These are phyloP conservation scores for Aspergillus sp. DNA, from an alignment of 2,329 filamentous ascomycete species.

Conservation along the genomic window DNA sequence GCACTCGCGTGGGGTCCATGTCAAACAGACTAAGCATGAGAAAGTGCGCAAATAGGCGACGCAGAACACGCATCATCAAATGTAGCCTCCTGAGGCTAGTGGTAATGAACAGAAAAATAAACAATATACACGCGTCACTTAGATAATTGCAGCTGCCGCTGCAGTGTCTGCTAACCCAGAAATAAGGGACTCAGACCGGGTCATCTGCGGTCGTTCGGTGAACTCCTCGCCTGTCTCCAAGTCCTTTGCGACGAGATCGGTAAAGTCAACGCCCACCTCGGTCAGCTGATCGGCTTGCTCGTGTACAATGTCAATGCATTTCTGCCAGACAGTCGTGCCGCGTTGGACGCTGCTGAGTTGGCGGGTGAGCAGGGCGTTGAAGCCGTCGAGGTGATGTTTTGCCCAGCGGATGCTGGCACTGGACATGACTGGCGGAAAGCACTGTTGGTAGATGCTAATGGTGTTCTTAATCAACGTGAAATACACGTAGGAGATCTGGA, in stretches of 20 bases:
- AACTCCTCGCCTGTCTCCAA: slow-evolving; percentile 32
- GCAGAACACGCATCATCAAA: no score
- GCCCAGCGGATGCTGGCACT: slow-evolving; percentile 97
- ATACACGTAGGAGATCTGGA: slow-evolving; percentile 92
- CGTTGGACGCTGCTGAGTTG: slow-evolving; percentile 85
- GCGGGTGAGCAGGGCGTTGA: slow-evolving; percentile 77
- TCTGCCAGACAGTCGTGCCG: slow-evolving; percentile 73
- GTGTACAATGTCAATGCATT: slow-evolving; percentile 79
- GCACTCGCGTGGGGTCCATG: neutral
- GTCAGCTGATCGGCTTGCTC: slow-evolving; percentile 77
- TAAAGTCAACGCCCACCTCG: slow-evolving; percentile 89
- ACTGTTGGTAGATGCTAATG: slow-evolving; percentile 80
- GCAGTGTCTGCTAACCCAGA: slow-evolving; percentile 23
- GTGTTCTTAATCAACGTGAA: slow-evolving; percentile 95
- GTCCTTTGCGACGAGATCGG: slow-evolving; percentile 70
- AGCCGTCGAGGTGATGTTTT: slow-evolving; percentile 90
- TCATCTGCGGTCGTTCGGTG: slow-evolving; percentile 23
- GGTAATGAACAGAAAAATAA: neutral
- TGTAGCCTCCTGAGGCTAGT: neutral
- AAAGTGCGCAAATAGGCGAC: no score
- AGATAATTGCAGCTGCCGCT: neutral
- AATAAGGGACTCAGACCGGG: slow-evolving; percentile 26
- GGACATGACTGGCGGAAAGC: slow-evolving; percentile 84
- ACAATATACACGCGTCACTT: neutral
- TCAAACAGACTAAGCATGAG: neutral